These are phyloP conservation scores for Leccinum griseonigrum DNA, from an alignment of 1,284 basidiomycete genomes.

Conservation along the genomic window DNA sequence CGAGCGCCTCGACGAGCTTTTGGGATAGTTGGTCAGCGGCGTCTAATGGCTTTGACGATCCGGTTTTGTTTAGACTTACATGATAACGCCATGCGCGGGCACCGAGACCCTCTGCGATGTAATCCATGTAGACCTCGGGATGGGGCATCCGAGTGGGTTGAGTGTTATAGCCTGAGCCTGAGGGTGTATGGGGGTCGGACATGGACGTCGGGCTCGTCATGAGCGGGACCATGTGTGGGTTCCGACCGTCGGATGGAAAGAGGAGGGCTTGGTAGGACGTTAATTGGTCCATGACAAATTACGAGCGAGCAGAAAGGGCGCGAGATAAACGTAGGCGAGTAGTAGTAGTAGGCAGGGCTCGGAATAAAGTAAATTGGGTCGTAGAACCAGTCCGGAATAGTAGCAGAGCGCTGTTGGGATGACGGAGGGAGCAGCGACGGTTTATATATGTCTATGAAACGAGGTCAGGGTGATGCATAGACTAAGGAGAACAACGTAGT, in stretches of 20 bases:
- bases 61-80: slow-evolving; percentile 38
- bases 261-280: slow-evolving; percentile 60
- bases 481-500: slow-evolving; percentile 23
- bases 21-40: slow-evolving; percentile 16
- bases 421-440: slow-evolving; percentile 10
- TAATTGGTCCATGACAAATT: slow-evolving; percentile 53
- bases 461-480: slow-evolving; percentile 34
- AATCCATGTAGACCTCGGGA: slow-evolving; percentile 81
- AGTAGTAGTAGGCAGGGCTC: slow-evolving; percentile 7
- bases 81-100: slow-evolving; percentile 69
- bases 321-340: slow-evolving; percentile 7
- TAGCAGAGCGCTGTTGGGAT: slow-evolving; percentile 13
- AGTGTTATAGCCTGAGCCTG: slow-evolving; percentile 33
- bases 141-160: slow-evolving; percentile 62
- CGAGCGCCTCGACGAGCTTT: slow-evolving; percentile 69
- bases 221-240: slow-evolving; percentile 64
- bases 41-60: slow-evolving; percentile 8
- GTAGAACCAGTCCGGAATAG: not conserved
- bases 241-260: slow-evolving; percentile 64
- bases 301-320: slow-evolving; percentile 7
- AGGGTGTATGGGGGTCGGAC: slow-evolving; percentile 40
- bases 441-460: slow-evolving; percentile 35
- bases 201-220: slow-evolving; percentile 61
- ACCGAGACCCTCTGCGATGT: slow-evolving; percentile 69
- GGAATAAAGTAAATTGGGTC: slow-evolving; percentile 21